These are phyloP conservation scores for Nepenthes gracilis DNA, from an alignment of 148 eudicot species.

Conservation along the genomic window DNA sequence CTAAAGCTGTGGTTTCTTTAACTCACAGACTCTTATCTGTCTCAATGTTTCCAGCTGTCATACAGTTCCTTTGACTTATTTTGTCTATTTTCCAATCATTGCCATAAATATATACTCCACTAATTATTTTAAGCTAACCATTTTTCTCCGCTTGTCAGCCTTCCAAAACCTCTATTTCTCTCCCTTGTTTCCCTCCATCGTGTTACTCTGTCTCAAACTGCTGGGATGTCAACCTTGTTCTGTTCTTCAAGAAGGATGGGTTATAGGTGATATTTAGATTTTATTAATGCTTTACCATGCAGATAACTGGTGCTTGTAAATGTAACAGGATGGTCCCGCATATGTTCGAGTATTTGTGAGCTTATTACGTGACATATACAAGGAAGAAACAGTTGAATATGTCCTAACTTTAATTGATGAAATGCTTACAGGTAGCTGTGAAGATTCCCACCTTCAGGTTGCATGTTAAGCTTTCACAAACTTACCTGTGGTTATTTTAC, in stretches of 20 bases:
- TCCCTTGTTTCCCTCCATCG: too few relatives aligned
- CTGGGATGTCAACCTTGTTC: too few relatives aligned
- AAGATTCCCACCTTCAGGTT: slow-evolving; percentile 3
- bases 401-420: slow-evolving; percentile 86
- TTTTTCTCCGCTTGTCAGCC: too few relatives aligned
- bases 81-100: too few relatives aligned
- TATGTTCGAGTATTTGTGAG: slow-evolving; percentile 71
- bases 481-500: slow-evolving; percentile 10
- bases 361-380: slow-evolving; percentile 79
- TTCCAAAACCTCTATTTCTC: too few relatives aligned
- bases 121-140: too few relatives aligned
- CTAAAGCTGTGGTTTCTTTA: too few relatives aligned
- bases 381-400: slow-evolving; percentile 97
- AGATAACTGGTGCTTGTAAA: slow-evolving; percentile 8
- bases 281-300: not conserved
- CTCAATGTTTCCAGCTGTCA: too few relatives aligned
- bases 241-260: not conserved
- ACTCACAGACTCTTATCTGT: too few relatives aligned
- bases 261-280: not conserved
- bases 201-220: too few relatives aligned
- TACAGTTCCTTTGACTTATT: too few relatives aligned
- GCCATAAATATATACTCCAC: too few relatives aligned
- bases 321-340: slow-evolving; percentile 88
- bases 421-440: slow-evolving; percentile 65
- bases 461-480: not conserved